Base-by-base conservation (phyloP, 1,284 basidiomycete genomes). In the Vanrija sp. region DNA sequence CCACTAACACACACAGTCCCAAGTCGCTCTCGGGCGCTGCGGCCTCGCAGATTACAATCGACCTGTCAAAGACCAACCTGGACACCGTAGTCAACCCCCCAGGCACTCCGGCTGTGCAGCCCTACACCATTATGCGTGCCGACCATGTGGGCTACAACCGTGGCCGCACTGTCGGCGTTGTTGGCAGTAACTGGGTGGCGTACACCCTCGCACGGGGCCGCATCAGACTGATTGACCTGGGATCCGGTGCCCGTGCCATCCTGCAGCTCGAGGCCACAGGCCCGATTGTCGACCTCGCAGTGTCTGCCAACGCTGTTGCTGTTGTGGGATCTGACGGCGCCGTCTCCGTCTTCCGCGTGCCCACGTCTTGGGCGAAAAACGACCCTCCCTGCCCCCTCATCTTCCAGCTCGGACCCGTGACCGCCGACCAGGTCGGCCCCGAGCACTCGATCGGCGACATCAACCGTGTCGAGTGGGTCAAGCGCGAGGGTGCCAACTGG, bases 191-290 rank as follows among this genome's bases (percentile, higher is more conserved):
- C 15, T 75, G 68, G 66, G 48, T 75, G 12, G 71, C 66, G 0
- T 75, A 75, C 55, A 61, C 66, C 3, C 51, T 72, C 16, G 51
- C 65, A 0, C 65, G 65, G 54, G 73, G 68, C 9, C 63, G 69
- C 12, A 57, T 73, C 23, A 60, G 73, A 16, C 58, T 73, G 10
- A 66, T 73, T 38, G 69, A 73, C 60, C 52, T 54, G 38, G 29
- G 38, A 3, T 62, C 69, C 16, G 72, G 67, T n/a, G 65, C 68
- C 14, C 65, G 65, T 21, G 56, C 66, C 14, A 49, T 69, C 7
- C 58, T 72, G 39, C 64, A 67, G 49, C 56, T 67, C 7, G 58
- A 61, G 2, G 47, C 51, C 7, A 50, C 55, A 0, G 67, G 65
- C n/a, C 52, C 62, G 15, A 54, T 72, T 18, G 10, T 68, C 50